These are phyloP conservation scores for Fusarium floridanum DNA, from an alignment of 2,329 filamentous ascomycete genomes.

Conservation along the genomic window DNA sequence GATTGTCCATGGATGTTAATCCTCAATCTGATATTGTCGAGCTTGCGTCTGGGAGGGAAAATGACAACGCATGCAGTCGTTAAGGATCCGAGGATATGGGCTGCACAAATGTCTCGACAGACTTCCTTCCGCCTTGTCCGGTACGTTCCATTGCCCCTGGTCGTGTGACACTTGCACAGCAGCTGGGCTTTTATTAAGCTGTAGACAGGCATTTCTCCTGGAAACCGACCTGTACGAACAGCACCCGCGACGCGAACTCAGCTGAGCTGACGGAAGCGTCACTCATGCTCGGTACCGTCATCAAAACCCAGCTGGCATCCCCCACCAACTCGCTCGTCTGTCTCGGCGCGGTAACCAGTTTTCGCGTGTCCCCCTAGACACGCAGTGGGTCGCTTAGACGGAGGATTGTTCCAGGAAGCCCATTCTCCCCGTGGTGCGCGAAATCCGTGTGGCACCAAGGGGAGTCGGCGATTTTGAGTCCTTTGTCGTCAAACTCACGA, in stretches of 20 bases:
- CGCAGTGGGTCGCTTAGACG: slow-evolving; percentile 1
- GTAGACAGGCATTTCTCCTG: not conserved
- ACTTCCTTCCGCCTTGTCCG: slow-evolving; percentile 1
- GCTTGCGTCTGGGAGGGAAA: not conserved
- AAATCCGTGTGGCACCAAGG: slow-evolving; percentile 15
- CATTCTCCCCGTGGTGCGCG: slow-evolving; percentile 4
- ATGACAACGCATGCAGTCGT: slow-evolving; percentile 1
- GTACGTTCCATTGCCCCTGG: slow-evolving; percentile 17
- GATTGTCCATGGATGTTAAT: not conserved
- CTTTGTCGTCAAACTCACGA: slow-evolving; percentile 19
- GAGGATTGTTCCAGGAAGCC: not conserved
- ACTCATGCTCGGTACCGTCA: slow-evolving; percentile 20
- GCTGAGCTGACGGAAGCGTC: slow-evolving; percentile 16
- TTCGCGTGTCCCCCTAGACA: slow-evolving; percentile 25
- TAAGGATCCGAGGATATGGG: slow-evolving; percentile 34
- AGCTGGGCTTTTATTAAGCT: slow-evolving; percentile 14
- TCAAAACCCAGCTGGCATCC: slow-evolving; percentile 12
- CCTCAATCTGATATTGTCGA: not conserved
- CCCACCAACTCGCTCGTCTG: slow-evolving; percentile 16
- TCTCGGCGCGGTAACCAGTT: slow-evolving; percentile 27
- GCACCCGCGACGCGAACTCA: slow-evolving; percentile 4
- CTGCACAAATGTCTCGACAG: slow-evolving; percentile 24
- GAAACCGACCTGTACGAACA: slow-evolving; percentile 7
- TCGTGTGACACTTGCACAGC: slow-evolving; percentile 36
- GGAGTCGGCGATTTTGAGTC: slow-evolving; percentile 25